These are phyloP conservation scores for Phyllosticta citrichinensis DNA, from an alignment of 2,329 filamentous ascomycete genomes.

Conservation along the genomic window DNA sequence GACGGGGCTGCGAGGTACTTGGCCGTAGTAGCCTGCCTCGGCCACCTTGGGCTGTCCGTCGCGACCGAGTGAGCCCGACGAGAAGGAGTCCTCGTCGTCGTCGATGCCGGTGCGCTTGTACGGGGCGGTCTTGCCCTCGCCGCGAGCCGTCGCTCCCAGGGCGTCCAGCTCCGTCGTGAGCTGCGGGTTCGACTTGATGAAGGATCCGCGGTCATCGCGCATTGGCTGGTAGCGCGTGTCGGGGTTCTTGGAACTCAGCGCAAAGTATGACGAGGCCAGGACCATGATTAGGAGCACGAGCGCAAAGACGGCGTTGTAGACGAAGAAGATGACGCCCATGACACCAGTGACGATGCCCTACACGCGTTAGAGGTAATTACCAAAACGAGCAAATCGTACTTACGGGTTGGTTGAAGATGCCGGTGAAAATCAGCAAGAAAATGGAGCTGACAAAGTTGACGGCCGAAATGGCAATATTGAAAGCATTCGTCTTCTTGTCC, in stretches of 20 bases:
- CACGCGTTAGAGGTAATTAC: conserved; percentile 13
- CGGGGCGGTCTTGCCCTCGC: conserved; percentile 47
- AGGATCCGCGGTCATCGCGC: conserved; percentile 90
- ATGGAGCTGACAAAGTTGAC: conserved; percentile 88
- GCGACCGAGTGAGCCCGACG: conserved; percentile 42
- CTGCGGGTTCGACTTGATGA: conserved; percentile 92
- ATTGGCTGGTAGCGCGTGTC: conserved; percentile 93
- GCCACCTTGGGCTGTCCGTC: conserved; percentile 33
- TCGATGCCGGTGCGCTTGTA: conserved; percentile 55
- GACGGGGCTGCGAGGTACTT: conserved; percentile 38
- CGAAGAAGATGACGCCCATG: conserved; percentile 81
- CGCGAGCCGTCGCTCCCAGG: conserved; percentile 76
- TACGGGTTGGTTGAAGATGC: conserved; percentile 73
- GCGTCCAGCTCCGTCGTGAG: conserved; percentile 85
- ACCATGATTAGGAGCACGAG: conserved; percentile 76
- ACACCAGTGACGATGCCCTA: conserved; percentile 71
- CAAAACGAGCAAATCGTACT: conserved; percentile 21
- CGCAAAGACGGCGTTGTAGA: conserved; percentile 76
- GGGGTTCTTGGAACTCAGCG: conserved; percentile 84
- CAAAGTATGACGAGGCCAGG: conserved; percentile 64
- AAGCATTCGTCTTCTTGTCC: conserved; percentile 96
- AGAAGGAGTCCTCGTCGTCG: conserved; percentile 61
- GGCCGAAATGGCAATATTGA: conserved; percentile 85
- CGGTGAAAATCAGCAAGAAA: conserved; percentile 80
- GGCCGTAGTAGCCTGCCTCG: conserved; percentile 22